Conservation (phyloP, 116 monocot genomes). For the Trichopus zeylanicus region DNA sequence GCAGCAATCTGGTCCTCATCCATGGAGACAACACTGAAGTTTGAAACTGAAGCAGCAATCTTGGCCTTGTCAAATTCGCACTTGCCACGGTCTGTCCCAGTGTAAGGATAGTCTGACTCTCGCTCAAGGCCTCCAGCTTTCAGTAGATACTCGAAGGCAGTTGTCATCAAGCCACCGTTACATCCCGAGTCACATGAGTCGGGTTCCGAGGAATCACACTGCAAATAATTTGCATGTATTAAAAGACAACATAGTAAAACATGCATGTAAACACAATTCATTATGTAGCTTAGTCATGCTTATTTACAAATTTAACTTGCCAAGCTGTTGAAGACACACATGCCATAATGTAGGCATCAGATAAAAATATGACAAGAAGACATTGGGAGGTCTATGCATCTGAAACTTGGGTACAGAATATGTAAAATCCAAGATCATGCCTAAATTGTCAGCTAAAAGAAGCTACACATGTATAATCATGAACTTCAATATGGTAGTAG, state of each 20-base stretch:
- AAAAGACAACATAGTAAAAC: neutral
- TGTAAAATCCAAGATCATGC: too few relatives aligned
- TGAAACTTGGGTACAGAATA: too few relatives aligned
- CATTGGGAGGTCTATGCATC: too few relatives aligned
- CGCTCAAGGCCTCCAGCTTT: constrained; percentile 78
- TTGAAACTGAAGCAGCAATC: constrained; percentile 61
- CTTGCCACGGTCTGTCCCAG: constrained; percentile 36
- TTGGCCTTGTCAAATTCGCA: constrained; percentile 79
- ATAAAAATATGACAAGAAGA: too few relatives aligned
- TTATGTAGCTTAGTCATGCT: neutral
- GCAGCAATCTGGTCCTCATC: constrained; percentile 84
- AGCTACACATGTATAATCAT: too few relatives aligned
- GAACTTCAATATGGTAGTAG: too few relatives aligned
- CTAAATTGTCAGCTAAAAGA: too few relatives aligned
- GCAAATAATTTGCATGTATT: constrained; percentile 5
- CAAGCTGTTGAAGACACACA: too few relatives aligned
- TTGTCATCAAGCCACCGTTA: constrained; percentile 86
- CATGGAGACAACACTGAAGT: constrained; percentile 62
- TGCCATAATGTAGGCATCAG: too few relatives aligned
- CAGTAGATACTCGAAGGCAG: constrained; percentile 58
- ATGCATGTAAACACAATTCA: neutral
- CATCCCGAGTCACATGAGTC: constrained; percentile 63
- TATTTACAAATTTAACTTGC: neutral
- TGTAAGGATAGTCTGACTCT: constrained; percentile 75
- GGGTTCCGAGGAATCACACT: constrained; percentile 71